Evolutionary conservation across 2,329 filamentous ascomycete genomes (phyloP), one percentile per base, ranked within the genome.

Genomic region (Penicillium sp.): DNA sequence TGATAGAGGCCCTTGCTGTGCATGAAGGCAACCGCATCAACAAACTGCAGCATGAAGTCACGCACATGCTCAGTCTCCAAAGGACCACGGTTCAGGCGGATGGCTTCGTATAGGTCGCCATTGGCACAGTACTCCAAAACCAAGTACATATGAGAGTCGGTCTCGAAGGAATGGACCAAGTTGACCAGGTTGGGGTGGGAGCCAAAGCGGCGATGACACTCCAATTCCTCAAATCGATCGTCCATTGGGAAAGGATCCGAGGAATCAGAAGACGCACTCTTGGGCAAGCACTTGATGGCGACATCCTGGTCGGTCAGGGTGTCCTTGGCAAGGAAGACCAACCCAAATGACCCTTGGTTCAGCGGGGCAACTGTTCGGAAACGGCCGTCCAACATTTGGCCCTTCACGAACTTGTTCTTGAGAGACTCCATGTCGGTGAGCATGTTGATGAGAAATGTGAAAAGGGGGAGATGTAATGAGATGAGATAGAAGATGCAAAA

Each of bases 321-420:
- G 74, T 99, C 92, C 74, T 84, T 89, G 58, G 93, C 95, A 78
- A 92, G 88, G 78, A 97, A 97, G 69, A 99, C 95, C 91, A 98
- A 96, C 73, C 95, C 95, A 72, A 98, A 99, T 55, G 95, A 98
- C 68, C 95, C 95, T 84, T 97, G 92, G 74, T 99, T 99, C 79
- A 99, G 89, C 56, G 95, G 93, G 66, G 93, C 90, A 71, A 97
- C 84, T 55, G 93, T 96, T 78, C 90, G 83, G 76, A 95, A 99
- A 66, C 95, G 93, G 75, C 91, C 92, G 63, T 74, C 73, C 59
- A 76, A 58, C 52, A 78, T 68, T 56, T 71, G 58, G 6, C 69
- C 73, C 56, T 70, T 62, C 37, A 72, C 65, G 52, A 76, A 76
- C 37, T 67, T 70, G 57, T 72, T 68, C 62, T 70, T 74, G 51